Percentiles rank a stretch among this genome's conserved stretches.
phyloP scores from a whole-genome alignment of 345 rosid species.

The Microcos paniculata region DNA sequence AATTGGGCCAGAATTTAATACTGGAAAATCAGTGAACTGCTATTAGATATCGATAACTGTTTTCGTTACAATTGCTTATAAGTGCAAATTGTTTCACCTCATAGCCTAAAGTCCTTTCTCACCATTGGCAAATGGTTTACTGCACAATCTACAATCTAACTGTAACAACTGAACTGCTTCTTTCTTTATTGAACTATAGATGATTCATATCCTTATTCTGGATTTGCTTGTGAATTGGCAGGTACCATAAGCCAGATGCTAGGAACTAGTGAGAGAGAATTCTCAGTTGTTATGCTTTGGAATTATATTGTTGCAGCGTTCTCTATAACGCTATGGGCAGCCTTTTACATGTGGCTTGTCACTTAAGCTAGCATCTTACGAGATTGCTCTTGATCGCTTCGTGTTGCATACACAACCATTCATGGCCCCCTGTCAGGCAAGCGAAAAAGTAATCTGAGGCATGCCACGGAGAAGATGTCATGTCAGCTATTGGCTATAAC shows the following conservation, averaged over 20 bases:
- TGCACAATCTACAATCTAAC: too few relatives aligned
- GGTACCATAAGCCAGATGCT: conserved; percentile 36
- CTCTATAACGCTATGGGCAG: conserved; percentile 35
- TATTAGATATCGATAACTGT: background rate
- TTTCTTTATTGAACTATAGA: background rate
- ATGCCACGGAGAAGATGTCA: too few relatives aligned
- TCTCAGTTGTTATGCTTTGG: conserved; percentile 37
- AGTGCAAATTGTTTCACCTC: background rate
- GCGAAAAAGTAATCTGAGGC: too few relatives aligned
- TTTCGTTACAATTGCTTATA: background rate
- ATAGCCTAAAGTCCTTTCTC: background rate
- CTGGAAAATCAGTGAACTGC: background rate
- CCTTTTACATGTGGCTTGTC: conserved; percentile 35
- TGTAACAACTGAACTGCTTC: too few relatives aligned
- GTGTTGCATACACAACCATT: too few relatives aligned
- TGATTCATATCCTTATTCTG: background rate
- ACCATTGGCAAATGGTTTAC: background rate
- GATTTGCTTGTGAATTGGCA: conserved; percentile 15
- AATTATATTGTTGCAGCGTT: conserved; percentile 30
- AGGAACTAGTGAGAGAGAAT: conserved; percentile 33
- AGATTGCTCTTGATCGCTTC: too few relatives aligned
- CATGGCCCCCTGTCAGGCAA: too few relatives aligned
- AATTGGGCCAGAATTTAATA: too few relatives aligned
- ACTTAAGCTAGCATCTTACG: background rate
- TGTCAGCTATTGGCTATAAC: too few relatives aligned